Evolutionary conservation across 2,329 filamentous ascomycete species (phyloP).

Genomic region (Penicillium sp.): DNA sequence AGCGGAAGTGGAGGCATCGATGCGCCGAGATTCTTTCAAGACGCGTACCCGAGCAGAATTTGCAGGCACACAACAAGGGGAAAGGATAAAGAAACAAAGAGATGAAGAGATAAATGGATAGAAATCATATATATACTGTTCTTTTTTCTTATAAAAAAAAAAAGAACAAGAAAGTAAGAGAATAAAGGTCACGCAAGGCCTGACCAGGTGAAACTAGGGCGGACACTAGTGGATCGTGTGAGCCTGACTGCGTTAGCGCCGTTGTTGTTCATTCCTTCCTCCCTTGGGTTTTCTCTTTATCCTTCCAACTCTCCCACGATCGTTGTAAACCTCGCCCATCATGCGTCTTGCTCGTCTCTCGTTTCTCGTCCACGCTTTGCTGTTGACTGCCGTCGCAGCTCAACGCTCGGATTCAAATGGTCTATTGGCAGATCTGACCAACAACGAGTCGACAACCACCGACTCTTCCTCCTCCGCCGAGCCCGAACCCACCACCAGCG

Average conservation of each 20-base stretch:
- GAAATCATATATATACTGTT: too few species aligned
- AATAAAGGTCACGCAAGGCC: too few species aligned
- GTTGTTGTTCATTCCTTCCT: neutral
- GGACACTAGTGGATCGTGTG: neutral
- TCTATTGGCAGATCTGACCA: slow-evolving; percentile 12
- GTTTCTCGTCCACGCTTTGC: slow-evolving; percentile 31
- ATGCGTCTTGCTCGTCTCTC: slow-evolving; percentile 32
- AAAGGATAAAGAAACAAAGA: neutral
- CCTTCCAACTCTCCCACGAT: slow-evolving; percentile 3
- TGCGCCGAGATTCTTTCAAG: neutral
- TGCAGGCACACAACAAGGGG: neutral
- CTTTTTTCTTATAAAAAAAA: too few species aligned
- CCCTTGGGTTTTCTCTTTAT: neutral
- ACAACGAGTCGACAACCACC: slow-evolving; percentile 6
- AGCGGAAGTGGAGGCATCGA: neutral
- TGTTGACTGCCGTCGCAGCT: slow-evolving; percentile 30
- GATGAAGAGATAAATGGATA: neutral
- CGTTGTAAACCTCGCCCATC: slow-evolving; percentile 10
- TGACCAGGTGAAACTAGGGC: neutral
- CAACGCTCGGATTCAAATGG: slow-evolving; percentile 23
- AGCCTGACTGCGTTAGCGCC: neutral
- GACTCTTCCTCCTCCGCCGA: neutral
- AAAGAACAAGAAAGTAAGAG: too few species aligned
- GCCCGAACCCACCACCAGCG: slow-evolving; percentile 1
- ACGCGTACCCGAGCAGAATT: neutral